These are phyloP conservation scores for Blastocystis sp. DNA, from an alignment of 352 stramenopile genomes.

Conservation along the genomic window DNA sequence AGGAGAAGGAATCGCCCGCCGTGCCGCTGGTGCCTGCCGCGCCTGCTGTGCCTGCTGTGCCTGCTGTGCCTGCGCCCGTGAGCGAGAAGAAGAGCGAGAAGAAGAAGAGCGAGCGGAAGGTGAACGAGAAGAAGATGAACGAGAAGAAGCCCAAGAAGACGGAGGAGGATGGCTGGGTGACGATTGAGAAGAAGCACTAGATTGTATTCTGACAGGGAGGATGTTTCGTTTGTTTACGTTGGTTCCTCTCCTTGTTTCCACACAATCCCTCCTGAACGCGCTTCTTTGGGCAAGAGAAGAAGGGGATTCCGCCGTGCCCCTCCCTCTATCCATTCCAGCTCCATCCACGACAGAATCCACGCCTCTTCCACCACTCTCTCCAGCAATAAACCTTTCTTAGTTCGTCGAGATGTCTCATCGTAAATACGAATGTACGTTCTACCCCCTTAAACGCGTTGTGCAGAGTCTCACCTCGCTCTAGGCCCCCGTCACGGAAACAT, in stretches of 20 bases:
- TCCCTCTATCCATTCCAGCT: neutral
- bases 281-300: neutral
- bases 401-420: constrained; percentile 86
- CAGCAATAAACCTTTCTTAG: constrained; percentile 31
- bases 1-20: neutral
- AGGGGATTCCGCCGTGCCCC: neutral
- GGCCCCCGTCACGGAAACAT: too few species aligned
- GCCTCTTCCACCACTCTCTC: constrained; percentile 12
- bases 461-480: neutral
- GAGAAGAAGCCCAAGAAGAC: constrained; percentile 66
- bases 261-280: neutral
- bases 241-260: neutral
- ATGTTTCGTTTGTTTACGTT: constrained; percentile 32
- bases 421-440: constrained; percentile 85
- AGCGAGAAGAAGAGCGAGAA: constrained; percentile 50
- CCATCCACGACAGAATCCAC: neutral
- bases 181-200: constrained; percentile 57
- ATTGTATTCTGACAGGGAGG: constrained; percentile 22
- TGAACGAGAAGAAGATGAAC: constrained; percentile 22
- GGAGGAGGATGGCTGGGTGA: constrained; percentile 33
- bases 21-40: too few species aligned
- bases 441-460: neutral
- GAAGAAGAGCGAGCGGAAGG: constrained; percentile 29
- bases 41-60: neutral
- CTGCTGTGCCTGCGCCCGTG: neutral